Conservation (phyloP, 1,284 basidiomycete genomes). For the Chiua sp. region DNA sequence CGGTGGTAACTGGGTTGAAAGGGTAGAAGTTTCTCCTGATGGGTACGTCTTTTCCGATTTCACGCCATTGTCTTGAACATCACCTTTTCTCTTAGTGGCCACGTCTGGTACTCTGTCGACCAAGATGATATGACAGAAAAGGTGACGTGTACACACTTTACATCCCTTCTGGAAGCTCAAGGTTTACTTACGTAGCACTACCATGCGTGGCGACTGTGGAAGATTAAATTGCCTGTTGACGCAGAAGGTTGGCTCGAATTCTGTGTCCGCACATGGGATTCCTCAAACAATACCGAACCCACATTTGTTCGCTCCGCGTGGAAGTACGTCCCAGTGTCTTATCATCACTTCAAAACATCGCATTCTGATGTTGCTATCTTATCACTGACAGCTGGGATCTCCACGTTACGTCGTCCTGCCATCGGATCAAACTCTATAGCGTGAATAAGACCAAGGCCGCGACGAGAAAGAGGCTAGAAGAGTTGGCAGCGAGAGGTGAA, state of each 20-base stretch:
- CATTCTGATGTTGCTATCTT: background rate
- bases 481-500: slow-evolving; percentile 45
- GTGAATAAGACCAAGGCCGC: slow-evolving; percentile 50
- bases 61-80: background rate
- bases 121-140: slow-evolving; percentile 21
- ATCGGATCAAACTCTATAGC: slow-evolving; percentile 60
- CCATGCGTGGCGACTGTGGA: slow-evolving; percentile 61
- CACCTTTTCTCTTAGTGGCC: slow-evolving; percentile 7
- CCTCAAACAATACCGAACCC: slow-evolving; percentile 62
- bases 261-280: slow-evolving; percentile 64
- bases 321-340: slow-evolving; percentile 45
- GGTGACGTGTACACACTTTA: background rate
- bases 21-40: slow-evolving; percentile 59
- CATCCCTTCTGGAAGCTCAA: background rate
- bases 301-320: slow-evolving; percentile 60
- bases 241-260: slow-evolving; percentile 65
- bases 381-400: slow-evolving; percentile 51
- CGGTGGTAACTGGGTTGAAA: slow-evolving; percentile 60
- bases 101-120: slow-evolving; percentile 25
- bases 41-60: slow-evolving; percentile 40
- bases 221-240: slow-evolving; percentile 55
- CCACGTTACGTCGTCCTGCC: slow-evolving; percentile 60
- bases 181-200: slow-evolving; percentile 45
- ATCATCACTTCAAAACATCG: background rate
- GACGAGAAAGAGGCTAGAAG: slow-evolving; percentile 47